Evolutionary conservation across 179 eudicot genomes (phyloP), one percentile per base, ranked within the genome.

Genomic region (Vitellaria paradoxa): DNA sequence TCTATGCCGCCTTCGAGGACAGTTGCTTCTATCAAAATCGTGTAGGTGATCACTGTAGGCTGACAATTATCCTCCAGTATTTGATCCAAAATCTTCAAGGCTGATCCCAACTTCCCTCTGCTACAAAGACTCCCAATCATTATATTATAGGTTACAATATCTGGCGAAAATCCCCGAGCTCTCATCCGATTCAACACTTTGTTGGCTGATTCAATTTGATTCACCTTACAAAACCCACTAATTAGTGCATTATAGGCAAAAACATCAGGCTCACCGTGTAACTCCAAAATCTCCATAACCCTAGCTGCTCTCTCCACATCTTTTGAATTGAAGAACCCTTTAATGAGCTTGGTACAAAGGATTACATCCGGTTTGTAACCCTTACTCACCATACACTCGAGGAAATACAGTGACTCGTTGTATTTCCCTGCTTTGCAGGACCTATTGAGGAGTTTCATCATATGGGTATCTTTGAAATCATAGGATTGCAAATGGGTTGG

Each of bases 101-200:
- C 97, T 61, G 73, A 73, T 63, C 82, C 85, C 60, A 92, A 83
- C 82, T 90, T 90, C 76, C 97, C 87, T 63, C 94, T 86, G 62
- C 87, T 85, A 67, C 91, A 88, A 72, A 87, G 88, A 74, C 92
- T 90, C 55, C 94, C 91, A 59, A 92, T 90, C 91, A 92, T 77
- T 64, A 90, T 90, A 53, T 92, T 92, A 70, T 91, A 88, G 3
- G 97, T 90, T 9, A 90, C 88, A 30, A 85, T 77, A 85, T 91
- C 92, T 0, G 92, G 91, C 0, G 86, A 74, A 83, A 81, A 88
- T 18, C 93, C 93, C 72, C 82, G 75, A 50, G 64, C 76, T 53
- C 78, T 82, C 92, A 91, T 91, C 45, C 87, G 81, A 46, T 82
- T 73, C 80, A 91, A 81, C 78, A 90, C 81, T 37, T 67, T 69